Conservation (phyloP, 2,329 filamentous ascomycete species). For the Thermoascus crustaceus region DNA sequence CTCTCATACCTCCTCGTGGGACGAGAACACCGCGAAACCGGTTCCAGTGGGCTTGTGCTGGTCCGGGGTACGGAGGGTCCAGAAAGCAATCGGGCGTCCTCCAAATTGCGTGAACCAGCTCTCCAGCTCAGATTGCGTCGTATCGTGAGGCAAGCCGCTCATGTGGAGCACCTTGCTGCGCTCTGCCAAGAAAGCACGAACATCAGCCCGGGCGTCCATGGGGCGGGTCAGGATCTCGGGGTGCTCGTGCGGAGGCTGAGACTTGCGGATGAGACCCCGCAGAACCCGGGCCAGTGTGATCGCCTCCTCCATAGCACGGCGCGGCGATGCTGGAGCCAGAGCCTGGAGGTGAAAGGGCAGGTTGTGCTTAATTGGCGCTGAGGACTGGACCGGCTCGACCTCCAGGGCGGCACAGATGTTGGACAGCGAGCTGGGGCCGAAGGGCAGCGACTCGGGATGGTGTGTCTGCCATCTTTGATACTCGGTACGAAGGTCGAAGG, state of each 20-base stretch:
- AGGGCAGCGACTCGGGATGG: slow-evolving; percentile 93
- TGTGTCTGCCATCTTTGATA: slow-evolving; percentile 98
- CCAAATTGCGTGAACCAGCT: slow-evolving; percentile 99
- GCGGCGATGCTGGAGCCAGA: slow-evolving; percentile 85
- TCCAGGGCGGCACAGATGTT: slow-evolving; percentile 98
- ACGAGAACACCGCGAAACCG: slow-evolving; percentile 96
- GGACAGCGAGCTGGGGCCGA: slow-evolving; percentile 86
- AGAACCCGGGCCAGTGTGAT: slow-evolving; percentile 89
- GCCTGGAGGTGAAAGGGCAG: slow-evolving; percentile 96
- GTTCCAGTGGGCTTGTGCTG: slow-evolving; percentile 99
- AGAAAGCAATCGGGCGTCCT: slow-evolving; percentile 95
- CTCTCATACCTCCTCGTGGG: slow-evolving; percentile 84
- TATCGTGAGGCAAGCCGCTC: slow-evolving; percentile 94
- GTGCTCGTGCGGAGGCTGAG: slow-evolving; percentile 85
- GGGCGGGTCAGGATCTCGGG: slow-evolving; percentile 89
- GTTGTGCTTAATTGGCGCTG: slow-evolving; percentile 97
- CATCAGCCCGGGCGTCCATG: slow-evolving; percentile 94
- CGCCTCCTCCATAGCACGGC: slow-evolving; percentile 94
- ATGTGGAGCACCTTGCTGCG: slow-evolving; percentile 97
- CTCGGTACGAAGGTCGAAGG: slow-evolving; percentile 92
- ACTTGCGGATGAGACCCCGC: slow-evolving; percentile 88
- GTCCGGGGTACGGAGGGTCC: slow-evolving; percentile 94
- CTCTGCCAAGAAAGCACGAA: slow-evolving; percentile 90
- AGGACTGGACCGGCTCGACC: slow-evolving; percentile 94
- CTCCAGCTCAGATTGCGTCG: slow-evolving; percentile 95